phyloP scores from a whole-genome alignment of 305 asterid genomes.

The Nicotiana rustica region DNA sequence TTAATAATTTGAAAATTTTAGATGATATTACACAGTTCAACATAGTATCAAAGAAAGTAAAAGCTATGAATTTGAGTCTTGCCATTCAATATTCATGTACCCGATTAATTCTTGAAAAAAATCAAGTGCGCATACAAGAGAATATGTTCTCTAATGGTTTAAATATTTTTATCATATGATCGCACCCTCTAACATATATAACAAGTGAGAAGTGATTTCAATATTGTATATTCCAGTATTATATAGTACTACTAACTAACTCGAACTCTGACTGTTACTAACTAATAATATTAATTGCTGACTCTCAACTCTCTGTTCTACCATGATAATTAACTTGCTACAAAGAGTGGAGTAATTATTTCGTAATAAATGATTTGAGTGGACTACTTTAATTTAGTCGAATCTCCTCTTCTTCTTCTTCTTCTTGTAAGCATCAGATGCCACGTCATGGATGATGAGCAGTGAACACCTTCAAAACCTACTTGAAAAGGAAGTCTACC shows the following conservation, averaged over 20 bases:
- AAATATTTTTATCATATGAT: too few species aligned
- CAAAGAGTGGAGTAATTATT: neutral
- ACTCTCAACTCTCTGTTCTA: neutral
- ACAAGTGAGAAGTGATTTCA: too few species aligned
- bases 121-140: too few species aligned
- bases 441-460: constrained; percentile 5
- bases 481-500: constrained; percentile 16
- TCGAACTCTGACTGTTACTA: neutral
- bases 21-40: too few species aligned
- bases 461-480: neutral
- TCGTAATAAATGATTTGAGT: neutral
- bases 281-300: neutral
- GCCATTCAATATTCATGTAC: too few species aligned
- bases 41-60: too few species aligned
- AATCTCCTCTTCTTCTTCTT: neutral
- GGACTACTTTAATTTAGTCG: neutral
- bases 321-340: neutral
- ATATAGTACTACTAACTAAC: neutral
- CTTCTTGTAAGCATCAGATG: neutral
- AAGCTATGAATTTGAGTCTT: too few species aligned
- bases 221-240: too few species aligned
- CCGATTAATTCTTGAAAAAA: too few species aligned
- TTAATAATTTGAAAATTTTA: too few species aligned
- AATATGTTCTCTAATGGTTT: too few species aligned
- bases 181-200: too few species aligned